phyloP scores from a whole-genome alignment of 2,329 filamentous ascomycete genomes.

The Albophoma yamanashiensis region DNA sequence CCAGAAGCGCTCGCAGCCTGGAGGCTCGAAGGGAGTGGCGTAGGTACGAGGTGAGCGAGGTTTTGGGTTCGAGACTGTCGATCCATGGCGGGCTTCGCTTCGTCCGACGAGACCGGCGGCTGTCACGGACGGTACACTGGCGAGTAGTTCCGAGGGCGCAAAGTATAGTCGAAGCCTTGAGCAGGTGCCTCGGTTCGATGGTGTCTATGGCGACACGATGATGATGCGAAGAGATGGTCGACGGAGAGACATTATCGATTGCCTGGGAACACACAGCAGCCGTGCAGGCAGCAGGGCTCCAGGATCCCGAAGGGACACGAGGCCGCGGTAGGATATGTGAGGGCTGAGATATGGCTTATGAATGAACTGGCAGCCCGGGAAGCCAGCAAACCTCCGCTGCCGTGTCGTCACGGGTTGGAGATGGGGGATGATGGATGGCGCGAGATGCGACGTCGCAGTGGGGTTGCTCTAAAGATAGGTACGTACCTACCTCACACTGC shows the following conservation, averaged over 20 bases:
- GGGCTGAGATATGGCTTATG: not conserved
- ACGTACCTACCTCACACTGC: not conserved
- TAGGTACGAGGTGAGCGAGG: not conserved
- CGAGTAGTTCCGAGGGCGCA: not conserved
- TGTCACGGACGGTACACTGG: not conserved
- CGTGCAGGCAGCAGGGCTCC: not conserved
- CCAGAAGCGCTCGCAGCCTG: slow-evolving; percentile 4
- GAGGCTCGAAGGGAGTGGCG: slow-evolving; percentile 10
- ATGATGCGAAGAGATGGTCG: not conserved
- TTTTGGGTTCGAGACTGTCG: not conserved
- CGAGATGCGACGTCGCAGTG: not conserved
- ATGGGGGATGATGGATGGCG: not conserved
- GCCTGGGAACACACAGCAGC: not conserved
- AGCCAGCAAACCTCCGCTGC: not conserved
- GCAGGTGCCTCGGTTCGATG: not conserved
- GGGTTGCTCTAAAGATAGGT: not conserved
- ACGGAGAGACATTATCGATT: not conserved
- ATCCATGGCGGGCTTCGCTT: slow-evolving; percentile 2
- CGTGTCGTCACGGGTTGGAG: not conserved
- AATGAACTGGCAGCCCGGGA: no score
- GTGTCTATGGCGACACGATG: not conserved
- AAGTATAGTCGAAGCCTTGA: not conserved
- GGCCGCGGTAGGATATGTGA: not conserved
- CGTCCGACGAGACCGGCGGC: not conserved
- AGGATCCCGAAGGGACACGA: not conserved